Conservation (phyloP, 2,329 filamentous ascomycete species). For the Gaeumannomyces sp. region DNA sequence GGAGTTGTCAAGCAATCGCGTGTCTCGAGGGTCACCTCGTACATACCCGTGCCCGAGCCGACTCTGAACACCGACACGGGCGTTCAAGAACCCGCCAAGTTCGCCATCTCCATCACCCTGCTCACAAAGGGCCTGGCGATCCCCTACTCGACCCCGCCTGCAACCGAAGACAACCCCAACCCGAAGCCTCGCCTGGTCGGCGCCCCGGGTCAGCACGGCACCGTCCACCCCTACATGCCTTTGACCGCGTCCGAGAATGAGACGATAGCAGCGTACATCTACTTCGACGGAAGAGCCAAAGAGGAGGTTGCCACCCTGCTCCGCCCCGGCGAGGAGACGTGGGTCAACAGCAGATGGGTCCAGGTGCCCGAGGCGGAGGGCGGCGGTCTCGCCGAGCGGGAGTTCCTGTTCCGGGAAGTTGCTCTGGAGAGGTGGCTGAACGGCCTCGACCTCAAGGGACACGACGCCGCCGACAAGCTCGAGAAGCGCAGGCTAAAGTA, state of each 20-base stretch:
- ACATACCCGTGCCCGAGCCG: constrained; percentile 90
- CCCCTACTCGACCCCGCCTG: constrained; percentile 84
- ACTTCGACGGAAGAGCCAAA: constrained; percentile 92
- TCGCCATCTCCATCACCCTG: constrained; percentile 96
- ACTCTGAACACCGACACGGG: constrained; percentile 64
- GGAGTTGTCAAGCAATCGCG: constrained; percentile 92
- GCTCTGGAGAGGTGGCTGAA: constrained; percentile 95
- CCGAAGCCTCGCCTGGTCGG: constrained; percentile 80
- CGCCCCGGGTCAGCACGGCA: constrained; percentile 43
- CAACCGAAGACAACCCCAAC: constrained; percentile 67
- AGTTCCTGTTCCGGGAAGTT: constrained; percentile 96
- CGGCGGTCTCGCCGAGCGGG: constrained; percentile 88
- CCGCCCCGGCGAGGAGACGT: constrained; percentile 90
- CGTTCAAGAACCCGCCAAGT: constrained; percentile 88
- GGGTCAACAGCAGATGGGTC: constrained; percentile 98
- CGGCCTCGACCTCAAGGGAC: constrained; percentile 87
- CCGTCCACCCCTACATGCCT: constrained; percentile 79
- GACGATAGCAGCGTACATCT: constrained; percentile 94
- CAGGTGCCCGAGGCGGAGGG: constrained; percentile 87
- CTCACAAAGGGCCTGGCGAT: constrained; percentile 83
- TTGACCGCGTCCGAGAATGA: constrained; percentile 91
- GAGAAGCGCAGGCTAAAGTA: constrained; percentile 83
- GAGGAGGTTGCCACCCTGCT: constrained; percentile 95
- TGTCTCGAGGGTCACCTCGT: constrained; percentile 87
- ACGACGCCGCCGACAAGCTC: constrained; percentile 81